Base-by-base conservation (phyloP, 305 asterid species). In the Fraxinus albicans region DNA sequence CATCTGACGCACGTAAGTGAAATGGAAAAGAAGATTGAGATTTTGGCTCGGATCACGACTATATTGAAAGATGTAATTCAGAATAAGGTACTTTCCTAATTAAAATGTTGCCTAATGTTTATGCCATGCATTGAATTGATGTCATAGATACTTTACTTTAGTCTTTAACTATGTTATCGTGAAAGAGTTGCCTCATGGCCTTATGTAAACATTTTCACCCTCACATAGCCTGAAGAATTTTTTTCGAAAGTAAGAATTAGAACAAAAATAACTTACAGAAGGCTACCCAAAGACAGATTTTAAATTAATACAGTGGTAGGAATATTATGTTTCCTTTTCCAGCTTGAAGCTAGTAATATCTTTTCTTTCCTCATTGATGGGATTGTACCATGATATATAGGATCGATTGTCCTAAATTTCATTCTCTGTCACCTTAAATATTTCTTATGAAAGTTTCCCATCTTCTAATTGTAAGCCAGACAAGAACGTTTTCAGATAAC, bases 1-100 rank as follows among this genome's bases (percentile, higher is more conserved):
- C 97, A 95, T 86, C 88, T 95, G 74, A 95, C 98, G 19, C 99
- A 95, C 80, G 99, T 89, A 79, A 90, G 94, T 90, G 97, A 94
- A 89, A 95, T 95, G 98, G 98, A 95, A 91, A 96, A 96, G 87
- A 96, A 94, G 92, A 93, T 94, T 19, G 94, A 92, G 84, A 96
- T 97, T 12, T 85, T 96, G 92, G 86, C 92, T 79, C 90, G 98
- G 86, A 96, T 96, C 89, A 96, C 98, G 12, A 47, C 92, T 79
- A 95, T 95, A 89, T 81, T 95, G 89, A 95, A 95, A 86, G 99
- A 95, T 82, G 98, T 95, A 21, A 95, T 95, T 85, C 96, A 88
- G 86, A 96, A 95, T 84, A 95, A 95, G 99, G 99, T 95, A 90
- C 72, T 81, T 35, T 42, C 15, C 44, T 21, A 21, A 50, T 74